Evolutionary conservation across 345 rosid species (phyloP).

Genomic region (Syzygium aqueum): DNA sequence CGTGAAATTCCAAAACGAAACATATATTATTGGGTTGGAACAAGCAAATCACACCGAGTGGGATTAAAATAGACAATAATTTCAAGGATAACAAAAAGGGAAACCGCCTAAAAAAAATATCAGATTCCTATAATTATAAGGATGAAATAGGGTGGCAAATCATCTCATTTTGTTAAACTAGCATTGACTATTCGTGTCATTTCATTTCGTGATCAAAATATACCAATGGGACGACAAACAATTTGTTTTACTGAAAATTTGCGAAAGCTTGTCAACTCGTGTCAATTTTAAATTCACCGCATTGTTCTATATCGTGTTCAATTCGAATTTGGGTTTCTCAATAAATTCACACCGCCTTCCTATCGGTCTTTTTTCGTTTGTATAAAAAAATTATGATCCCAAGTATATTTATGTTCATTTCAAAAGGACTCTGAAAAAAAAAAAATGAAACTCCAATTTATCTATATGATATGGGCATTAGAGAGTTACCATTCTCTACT

Average conservation of each 20-base stretch:
- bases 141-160: not conserved
- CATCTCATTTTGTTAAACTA: not conserved
- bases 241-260: not conserved
- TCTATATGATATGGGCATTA: not conserved
- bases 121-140: not conserved
- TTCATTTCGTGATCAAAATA: not conserved
- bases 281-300: rapidly evolving
- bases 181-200: not conserved
- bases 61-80: not conserved
- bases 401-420: not conserved
- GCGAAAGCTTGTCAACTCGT: not conserved
- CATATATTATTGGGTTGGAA: no score
- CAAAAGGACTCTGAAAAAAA: no score
- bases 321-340: not conserved
- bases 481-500: not conserved
- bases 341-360: not conserved
- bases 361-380: not conserved
- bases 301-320: not conserved
- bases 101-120: not conserved
- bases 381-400: not conserved
- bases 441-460: no score
- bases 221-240: not conserved
- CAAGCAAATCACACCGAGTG: not conserved
- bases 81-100: not conserved
- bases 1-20: not conserved